phyloP scores from a whole-genome alignment of 2,329 filamentous ascomycete genomes.

The Chalara sp. region DNA sequence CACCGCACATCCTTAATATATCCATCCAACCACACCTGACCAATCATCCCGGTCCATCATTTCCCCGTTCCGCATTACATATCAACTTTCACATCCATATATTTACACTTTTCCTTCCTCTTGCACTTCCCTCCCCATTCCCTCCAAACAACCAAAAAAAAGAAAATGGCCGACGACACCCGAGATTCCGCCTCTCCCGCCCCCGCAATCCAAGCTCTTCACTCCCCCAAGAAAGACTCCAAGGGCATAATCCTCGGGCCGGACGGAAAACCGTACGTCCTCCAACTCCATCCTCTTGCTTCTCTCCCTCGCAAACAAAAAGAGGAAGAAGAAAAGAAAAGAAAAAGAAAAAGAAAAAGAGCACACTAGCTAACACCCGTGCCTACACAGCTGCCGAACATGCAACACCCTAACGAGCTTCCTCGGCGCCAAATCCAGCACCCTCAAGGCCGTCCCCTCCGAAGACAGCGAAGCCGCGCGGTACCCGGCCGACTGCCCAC shows the following conservation, averaged over 20 bases:
- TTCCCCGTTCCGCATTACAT: too few species aligned
- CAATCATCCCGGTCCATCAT: too few species aligned
- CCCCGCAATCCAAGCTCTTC: conserved; percentile 9
- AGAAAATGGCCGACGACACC: conserved; percentile 23
- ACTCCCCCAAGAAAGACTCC: conserved; percentile 43
- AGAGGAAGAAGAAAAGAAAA: too few species aligned
- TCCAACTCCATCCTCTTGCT: background rate
- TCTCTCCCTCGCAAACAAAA: too few species aligned
- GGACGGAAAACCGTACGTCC: conserved; percentile 75
- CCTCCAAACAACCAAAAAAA: too few species aligned
- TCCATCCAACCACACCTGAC: too few species aligned
- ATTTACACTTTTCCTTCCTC: too few species aligned
- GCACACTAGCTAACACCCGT: conserved; percentile 4
- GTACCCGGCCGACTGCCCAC: conserved; percentile 67
- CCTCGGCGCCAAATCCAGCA: conserved; percentile 49
- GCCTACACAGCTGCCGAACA: conserved; percentile 54
- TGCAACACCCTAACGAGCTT: conserved; percentile 59
- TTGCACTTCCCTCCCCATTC: too few species aligned
- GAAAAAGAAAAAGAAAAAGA: too few species aligned
- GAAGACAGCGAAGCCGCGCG: conserved; percentile 30
- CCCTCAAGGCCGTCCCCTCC: conserved; percentile 29
- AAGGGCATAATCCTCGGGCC: conserved; percentile 71
- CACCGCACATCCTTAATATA: too few species aligned
- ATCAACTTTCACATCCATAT: too few species aligned
- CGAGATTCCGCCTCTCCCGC: conserved; percentile 13